A percentile compares a stretch with the other conserved stretches of the same genome.
These are phyloP conservation scores for Apostasia shenzhenica DNA, from an alignment of 106 monocot species.

Conservation along the genomic window DNA sequence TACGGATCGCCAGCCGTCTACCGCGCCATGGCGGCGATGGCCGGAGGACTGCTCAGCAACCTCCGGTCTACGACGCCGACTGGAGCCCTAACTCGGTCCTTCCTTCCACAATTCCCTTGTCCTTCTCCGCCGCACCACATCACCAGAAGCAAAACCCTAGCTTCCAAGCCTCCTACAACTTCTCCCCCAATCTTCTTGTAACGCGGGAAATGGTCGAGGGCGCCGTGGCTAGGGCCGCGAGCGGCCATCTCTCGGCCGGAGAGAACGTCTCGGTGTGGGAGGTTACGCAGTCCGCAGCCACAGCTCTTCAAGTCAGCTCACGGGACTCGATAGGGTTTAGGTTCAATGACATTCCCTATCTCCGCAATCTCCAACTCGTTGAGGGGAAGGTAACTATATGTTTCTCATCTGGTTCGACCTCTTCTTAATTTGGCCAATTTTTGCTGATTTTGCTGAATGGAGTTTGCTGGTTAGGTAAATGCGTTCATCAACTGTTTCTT, in stretches of 20 bases:
- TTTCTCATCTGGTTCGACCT: neutral
- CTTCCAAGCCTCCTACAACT: neutral
- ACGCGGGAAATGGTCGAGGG: slow-evolving; percentile 15
- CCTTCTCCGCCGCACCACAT: no score
- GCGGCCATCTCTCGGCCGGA: slow-evolving; percentile 8
- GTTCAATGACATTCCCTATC: slow-evolving; percentile 8
- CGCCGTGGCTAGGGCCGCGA: slow-evolving; percentile 12
- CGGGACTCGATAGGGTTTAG: slow-evolving; percentile 19
- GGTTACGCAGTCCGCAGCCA: slow-evolving; percentile 12
- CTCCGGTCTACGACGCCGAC: neutral
- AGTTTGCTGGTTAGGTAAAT: slow-evolving; percentile 11
- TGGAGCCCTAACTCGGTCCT: neutral
- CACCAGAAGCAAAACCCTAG: neutral
- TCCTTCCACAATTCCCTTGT: neutral
- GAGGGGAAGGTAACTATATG: slow-evolving; percentile 14
- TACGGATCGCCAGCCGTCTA: neutral
- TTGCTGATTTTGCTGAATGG: neutral
- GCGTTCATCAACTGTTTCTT: slow-evolving; percentile 30
- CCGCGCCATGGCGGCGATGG: neutral
- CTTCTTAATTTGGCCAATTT: neutral
- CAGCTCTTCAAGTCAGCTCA: slow-evolving; percentile 14
- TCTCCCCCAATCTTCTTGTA: neutral
- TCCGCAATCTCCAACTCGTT: slow-evolving; percentile 9
- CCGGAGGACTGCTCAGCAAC: neutral
- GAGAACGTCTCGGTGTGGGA: slow-evolving; percentile 22